Conservation (phyloP, 495 filamentous ascomycete species). For the Xylaria palmicola region DNA sequence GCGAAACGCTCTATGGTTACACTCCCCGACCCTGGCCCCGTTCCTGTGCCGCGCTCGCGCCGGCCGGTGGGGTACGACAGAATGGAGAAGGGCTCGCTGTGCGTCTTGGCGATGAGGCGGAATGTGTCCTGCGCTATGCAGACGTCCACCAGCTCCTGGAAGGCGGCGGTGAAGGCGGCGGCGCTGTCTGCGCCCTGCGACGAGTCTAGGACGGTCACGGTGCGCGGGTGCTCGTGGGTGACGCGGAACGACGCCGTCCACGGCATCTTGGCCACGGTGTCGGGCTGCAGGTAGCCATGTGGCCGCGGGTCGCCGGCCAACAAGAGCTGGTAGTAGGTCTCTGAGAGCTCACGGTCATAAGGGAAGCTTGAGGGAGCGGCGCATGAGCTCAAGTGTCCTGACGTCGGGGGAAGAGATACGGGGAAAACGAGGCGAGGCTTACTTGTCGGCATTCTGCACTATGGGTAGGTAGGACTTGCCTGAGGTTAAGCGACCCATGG, state of each 20-base stretch:
- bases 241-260: conserved; percentile 42
- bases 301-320: conserved; percentile 34
- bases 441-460: conserved; percentile 18
- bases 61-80: conserved; percentile 32
- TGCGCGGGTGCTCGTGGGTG: conserved; percentile 27
- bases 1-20: conserved; percentile 49
- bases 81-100: conserved; percentile 50
- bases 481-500: conserved; percentile 11
- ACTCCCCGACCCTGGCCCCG: neutral
- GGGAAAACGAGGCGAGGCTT: conserved; percentile 5
- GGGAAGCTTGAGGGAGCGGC: conserved; percentile 19
- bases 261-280: conserved; percentile 45
- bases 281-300: conserved; percentile 45
- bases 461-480: conserved; percentile 16
- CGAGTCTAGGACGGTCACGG: conserved; percentile 32
- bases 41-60: conserved; percentile 17
- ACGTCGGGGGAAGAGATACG: neutral
- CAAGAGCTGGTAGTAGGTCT: conserved; percentile 33
- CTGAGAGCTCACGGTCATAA: conserved; percentile 21
- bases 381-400: conserved; percentile 12
- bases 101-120: conserved; percentile 35
- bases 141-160: conserved; percentile 35
- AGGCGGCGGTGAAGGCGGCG: conserved; percentile 28
- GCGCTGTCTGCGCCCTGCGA: conserved; percentile 21
- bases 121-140: conserved; percentile 40